These are phyloP conservation scores for Sarocladium kiliense DNA, from an alignment of 2,329 filamentous ascomycete species.

Conservation along the genomic window DNA sequence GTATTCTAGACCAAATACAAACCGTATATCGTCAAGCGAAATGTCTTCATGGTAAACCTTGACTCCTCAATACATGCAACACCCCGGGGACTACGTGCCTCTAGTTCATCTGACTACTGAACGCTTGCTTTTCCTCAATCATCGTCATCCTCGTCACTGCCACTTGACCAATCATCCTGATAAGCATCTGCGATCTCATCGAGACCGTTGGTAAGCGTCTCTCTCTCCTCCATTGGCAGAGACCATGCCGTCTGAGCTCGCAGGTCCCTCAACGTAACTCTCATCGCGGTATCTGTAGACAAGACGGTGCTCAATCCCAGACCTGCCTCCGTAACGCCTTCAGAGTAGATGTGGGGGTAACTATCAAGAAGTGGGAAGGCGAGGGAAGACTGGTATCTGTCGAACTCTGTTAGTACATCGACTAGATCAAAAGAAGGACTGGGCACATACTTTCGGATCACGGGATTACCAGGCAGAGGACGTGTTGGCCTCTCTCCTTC, in stretches of 20 bases:
- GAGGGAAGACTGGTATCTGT: slow-evolving; percentile 45
- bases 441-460: slow-evolving; percentile 10
- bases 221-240: slow-evolving; percentile 72
- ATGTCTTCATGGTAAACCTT: no score
- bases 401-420: slow-evolving; percentile 5
- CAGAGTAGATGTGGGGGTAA: slow-evolving; percentile 70
- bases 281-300: slow-evolving; percentile 69
- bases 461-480: slow-evolving; percentile 12
- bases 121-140: neutral
- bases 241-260: slow-evolving; percentile 59
- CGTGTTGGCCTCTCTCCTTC: slow-evolving; percentile 10
- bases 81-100: no score
- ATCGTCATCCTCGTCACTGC: slow-evolving; percentile 66
- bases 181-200: slow-evolving; percentile 83
- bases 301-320: slow-evolving; percentile 52
- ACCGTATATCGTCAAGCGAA: neutral
- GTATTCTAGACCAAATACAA: slow-evolving; percentile 2
- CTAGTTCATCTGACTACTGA: no score
- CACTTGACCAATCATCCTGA: slow-evolving; percentile 80
- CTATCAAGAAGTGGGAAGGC: slow-evolving; percentile 77
- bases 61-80: no score
- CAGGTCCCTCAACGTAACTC: slow-evolving; percentile 57
- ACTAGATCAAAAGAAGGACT: neutral
- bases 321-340: slow-evolving; percentile 26
- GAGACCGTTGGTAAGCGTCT: slow-evolving; percentile 75